Evolutionary conservation across 192 early-diverging fungal species (phyloP), one percentile per base, ranked within the genome.

Genomic region (Podila epigama): DNA sequence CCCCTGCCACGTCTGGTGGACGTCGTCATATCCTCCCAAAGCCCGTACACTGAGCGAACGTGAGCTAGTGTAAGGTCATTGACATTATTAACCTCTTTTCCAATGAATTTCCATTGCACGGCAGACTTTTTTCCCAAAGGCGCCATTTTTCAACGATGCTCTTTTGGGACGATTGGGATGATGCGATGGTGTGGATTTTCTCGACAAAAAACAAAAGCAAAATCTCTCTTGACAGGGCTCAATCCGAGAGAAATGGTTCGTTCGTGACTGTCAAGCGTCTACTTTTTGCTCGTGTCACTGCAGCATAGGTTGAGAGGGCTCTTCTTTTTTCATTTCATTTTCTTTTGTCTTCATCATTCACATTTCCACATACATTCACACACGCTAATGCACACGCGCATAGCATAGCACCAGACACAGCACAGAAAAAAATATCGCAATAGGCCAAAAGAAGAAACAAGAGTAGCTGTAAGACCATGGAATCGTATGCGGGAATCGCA

Each of bases 401-500:
- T n/a, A n/a, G n/a, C n/a, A n/a, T n/a, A n/a, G n/a, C n/a, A n/a
- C n/a, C n/a, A n/a, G n/a, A n/a, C n/a, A n/a, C n/a, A n/a, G n/a
- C n/a, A n/a, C n/a, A n/a, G n/a, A n/a, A n/a, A n/a, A n/a, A n/a
- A n/a, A n/a, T n/a, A n/a, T n/a, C n/a, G n/a, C n/a, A n/a, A n/a
- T n/a, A n/a, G n/a, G n/a, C n/a, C n/a, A n/a, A n/a, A n/a, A n/a
- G n/a, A n/a, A n/a, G 5, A 52, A 9, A 20, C 35, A 37, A 22
- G 42, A 28, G 29, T n/a, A 20, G 9, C 8, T 25, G 28, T 50
- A 20, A 22, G 15, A 28, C 61, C 16, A 71, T 81, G 80, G 68
- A 68, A 54, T 63, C 68, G 13, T 75, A 70, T 28, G 39, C 58
- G 31, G 72, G 80, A 50, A 60, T 77, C 16, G 58, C 69, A 13